A percentile compares a stretch with the other conserved stretches of the same genome.
These are phyloP conservation scores for Rhodotorula sp. DNA, from an alignment of 1,284 basidiomycete genomes.

Conservation along the genomic window DNA sequence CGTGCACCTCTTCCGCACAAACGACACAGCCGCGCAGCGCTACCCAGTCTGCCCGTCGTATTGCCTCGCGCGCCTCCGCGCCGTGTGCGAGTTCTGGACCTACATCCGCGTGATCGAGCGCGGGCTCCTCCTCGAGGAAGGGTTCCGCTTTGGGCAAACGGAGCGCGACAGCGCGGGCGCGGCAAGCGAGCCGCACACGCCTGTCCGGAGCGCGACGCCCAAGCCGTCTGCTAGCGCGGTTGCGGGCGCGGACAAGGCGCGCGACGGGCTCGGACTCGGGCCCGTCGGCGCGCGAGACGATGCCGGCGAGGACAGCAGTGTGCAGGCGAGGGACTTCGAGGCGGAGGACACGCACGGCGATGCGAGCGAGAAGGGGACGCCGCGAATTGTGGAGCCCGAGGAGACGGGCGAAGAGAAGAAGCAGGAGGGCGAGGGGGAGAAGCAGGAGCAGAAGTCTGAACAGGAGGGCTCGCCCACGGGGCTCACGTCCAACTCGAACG, in stretches of 20 bases:
- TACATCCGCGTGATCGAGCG: conserved; percentile 82
- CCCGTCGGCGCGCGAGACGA: not conserved
- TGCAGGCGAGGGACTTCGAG: conserved; percentile 27
- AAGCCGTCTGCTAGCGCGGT: not conserved
- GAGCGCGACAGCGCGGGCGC: conserved; percentile 6
- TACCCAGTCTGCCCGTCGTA: conserved; percentile 56
- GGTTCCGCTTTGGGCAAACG: conserved; percentile 34
- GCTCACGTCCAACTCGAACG: conserved; percentile 10
- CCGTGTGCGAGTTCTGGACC: conserved; percentile 88
- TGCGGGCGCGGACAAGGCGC: not conserved
- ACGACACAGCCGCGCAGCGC: conserved; percentile 40
- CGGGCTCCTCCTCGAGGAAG: conserved; percentile 80
- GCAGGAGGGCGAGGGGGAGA: not conserved
- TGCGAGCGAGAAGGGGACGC: conserved; percentile 14
- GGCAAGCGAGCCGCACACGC: conserved; percentile 5
- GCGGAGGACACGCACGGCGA: conserved; percentile 28
- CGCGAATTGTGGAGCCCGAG: conserved; percentile 17
- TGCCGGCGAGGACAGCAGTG: not conserved
- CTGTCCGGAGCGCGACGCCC: conserved; percentile 26
- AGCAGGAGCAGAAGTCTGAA: not conserved
- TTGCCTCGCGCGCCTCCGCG: conserved; percentile 73
- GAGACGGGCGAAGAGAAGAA: conserved; percentile 4
- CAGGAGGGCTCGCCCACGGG: not conserved
- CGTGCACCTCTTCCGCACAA: conserved; percentile 46
- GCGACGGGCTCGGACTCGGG: conserved; percentile 15